Base-by-base conservation (phyloP, 331 rosid genomes). In the Rhamnella rubrinervis region DNA sequence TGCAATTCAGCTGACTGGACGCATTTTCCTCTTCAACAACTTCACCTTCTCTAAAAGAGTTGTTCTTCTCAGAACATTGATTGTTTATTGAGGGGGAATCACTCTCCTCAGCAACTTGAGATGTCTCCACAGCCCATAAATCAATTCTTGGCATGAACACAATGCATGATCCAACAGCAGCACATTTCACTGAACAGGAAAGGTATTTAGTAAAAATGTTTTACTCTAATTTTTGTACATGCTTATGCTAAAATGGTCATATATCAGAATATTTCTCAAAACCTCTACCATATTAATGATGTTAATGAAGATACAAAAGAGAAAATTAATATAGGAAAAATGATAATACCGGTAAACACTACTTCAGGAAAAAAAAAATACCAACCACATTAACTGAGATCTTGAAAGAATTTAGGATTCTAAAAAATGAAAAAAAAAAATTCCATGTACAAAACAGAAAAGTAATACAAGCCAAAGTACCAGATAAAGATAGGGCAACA, bases 91-190 rank as follows among this genome's bases (percentile, higher is more conserved):
- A 76, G 81, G 67, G 63, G n/a, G 79, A 74, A 77, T 82, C 83
- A 53, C 75, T 82, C 51, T 74, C 90, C 67, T 75, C 87, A 53
- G 75, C 62, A 35, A 66, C 72, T 81, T 77, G 70, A 72, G 69
- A 80, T 58, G 73, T 71, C 72, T 80, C 89, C 66, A 90, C 76
- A 66, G 96, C 96, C 98, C 98, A 93, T 71, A 90, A 83, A 69
- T 93, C 98, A 73, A 93, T 85, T 87, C 96, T 81, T 37, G 98
- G 98, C 98, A 93, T 81, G 84, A 85, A 93, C 66, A 91, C 76
- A 20, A 93, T 44, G 52, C 87, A 87, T 5, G 91, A 80, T 50
- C 85, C 81, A 68, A 76, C 59, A 60, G 88, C 81, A 64, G 91
- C 82, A 83, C 97, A 91, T 87, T 83, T 89, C 92, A 73, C 97